Evolutionary conservation across 1,284 basidiomycete species (phyloP).

Genomic region (Caloboletus firmus): DNA sequence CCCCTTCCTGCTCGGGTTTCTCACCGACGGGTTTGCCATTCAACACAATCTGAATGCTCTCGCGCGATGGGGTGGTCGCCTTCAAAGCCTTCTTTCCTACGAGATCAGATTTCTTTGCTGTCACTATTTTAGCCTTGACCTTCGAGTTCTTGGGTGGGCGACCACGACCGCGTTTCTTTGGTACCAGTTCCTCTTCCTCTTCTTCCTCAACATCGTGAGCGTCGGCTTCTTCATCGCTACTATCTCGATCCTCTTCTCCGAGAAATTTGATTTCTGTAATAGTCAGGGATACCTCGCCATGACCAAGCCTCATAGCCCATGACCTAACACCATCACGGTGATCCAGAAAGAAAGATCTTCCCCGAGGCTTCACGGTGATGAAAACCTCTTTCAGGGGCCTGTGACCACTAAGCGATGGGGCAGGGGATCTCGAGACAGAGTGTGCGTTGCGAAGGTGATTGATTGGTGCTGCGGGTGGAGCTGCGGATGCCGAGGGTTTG

Average conservation of each 20-base stretch:
- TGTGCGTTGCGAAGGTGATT: slow-evolving; percentile 24
- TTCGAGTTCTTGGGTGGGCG: slow-evolving; percentile 34
- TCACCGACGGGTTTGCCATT: slow-evolving; percentile 48
- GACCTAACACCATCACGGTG: slow-evolving; percentile 62
- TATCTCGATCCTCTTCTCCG: slow-evolving; percentile 47
- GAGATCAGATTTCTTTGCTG: slow-evolving; percentile 26
- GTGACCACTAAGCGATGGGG: slow-evolving; percentile 42
- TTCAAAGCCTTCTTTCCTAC: slow-evolving; percentile 38
- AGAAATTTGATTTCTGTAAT: slow-evolving; percentile 55
- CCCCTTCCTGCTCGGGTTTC: slow-evolving; percentile 39
- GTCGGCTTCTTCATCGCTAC: slow-evolving; percentile 50
- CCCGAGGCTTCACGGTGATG: slow-evolving; percentile 56
- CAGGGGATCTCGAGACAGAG: slow-evolving; percentile 45
- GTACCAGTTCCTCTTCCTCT: slow-evolving; percentile 42
- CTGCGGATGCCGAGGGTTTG: slow-evolving; percentile 24
- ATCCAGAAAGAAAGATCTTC: slow-evolving; percentile 56
- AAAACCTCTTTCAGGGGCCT: slow-evolving; percentile 51
- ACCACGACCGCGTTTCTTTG: slow-evolving; percentile 38
- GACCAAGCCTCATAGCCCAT: slow-evolving; percentile 62
- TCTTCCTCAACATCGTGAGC: slow-evolving; percentile 34
- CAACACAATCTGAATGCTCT: slow-evolving; percentile 52
- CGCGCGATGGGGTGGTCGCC: slow-evolving; percentile 38
- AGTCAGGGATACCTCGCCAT: slow-evolving; percentile 51
- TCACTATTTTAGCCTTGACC: slow-evolving; percentile 34
- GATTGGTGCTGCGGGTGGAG: slow-evolving; percentile 10